phyloP scores from a whole-genome alignment of 2,329 filamentous ascomycete genomes.

The Metarhizium anisopliae region DNA sequence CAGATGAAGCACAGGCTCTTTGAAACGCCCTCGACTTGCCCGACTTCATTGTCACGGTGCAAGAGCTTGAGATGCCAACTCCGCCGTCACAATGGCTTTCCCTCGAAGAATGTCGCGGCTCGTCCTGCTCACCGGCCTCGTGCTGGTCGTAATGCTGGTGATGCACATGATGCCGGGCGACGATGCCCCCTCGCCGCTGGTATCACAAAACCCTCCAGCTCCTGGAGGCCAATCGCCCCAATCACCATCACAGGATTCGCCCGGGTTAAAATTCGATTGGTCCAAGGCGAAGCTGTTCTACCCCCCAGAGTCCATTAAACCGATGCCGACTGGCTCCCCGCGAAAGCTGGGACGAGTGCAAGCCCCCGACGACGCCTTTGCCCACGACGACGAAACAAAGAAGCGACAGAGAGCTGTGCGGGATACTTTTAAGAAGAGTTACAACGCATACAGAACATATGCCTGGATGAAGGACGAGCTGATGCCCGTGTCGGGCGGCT shows the following conservation, averaged over 20 bases:
- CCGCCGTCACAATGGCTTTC: constrained; percentile 12
- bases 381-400: constrained; percentile 10
- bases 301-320: constrained; percentile 22
- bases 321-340: constrained; percentile 18
- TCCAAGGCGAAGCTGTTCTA: constrained; percentile 15
- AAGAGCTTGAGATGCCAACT: constrained; percentile 2
- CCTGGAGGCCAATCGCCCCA: neutral
- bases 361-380: constrained; percentile 15
- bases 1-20: too few species aligned
- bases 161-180: constrained; percentile 12
- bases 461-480: constrained; percentile 47
- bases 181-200: constrained; percentile 1
- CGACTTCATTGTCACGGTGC: neutral
- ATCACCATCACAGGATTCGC: neutral
- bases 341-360: constrained; percentile 21
- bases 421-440: constrained; percentile 31
- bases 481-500: constrained; percentile 34
- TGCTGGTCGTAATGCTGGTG: constrained; percentile 13
- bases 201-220: neutral
- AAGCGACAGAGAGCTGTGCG: constrained; percentile 29
- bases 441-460: constrained; percentile 40
- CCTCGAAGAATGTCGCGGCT: constrained; percentile 15
- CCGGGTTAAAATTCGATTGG: constrained; percentile 22
- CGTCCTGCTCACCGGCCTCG: constrained; percentile 12
- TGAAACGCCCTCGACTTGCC: too few species aligned